Evolutionary conservation across 768 basidiomycete genomes (phyloP).

Genomic region (Pholiota microspora): DNA sequence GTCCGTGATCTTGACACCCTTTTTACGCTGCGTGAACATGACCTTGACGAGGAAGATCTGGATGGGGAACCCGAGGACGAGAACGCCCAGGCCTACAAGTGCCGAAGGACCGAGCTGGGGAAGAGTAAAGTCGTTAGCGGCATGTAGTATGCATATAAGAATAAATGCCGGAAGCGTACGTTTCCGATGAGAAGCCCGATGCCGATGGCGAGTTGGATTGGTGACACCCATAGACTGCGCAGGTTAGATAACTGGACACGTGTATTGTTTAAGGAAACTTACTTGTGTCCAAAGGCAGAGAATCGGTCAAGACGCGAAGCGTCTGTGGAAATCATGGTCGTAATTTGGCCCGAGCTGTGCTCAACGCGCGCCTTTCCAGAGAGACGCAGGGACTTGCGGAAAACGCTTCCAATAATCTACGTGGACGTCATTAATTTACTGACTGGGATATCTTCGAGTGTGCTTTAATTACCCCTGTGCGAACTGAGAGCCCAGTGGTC

Average conservation of each 20-base stretch:
- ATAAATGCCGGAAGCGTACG: constrained; percentile 27
- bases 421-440: neutral
- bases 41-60: constrained; percentile 50
- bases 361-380: constrained; percentile 56
- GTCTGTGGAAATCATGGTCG: constrained; percentile 70
- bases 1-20: constrained; percentile 61
- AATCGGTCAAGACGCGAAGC: constrained; percentile 54
- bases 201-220: constrained; percentile 62
- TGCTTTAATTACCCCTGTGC: constrained; percentile 48
- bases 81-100: constrained; percentile 59
- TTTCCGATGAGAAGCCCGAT: constrained; percentile 61
- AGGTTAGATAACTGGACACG: neutral
- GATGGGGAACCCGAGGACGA: constrained; percentile 58
- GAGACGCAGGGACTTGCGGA: constrained; percentile 66
- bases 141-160: neutral
- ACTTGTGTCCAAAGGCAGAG: constrained; percentile 42
- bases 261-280: constrained; percentile 7
- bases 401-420: constrained; percentile 46
- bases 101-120: constrained; percentile 64
- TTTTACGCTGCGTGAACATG: constrained; percentile 54
- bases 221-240: constrained; percentile 55
- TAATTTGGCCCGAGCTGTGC: constrained; percentile 65
- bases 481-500: constrained; percentile 44
- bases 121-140: neutral
- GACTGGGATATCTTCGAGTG: too few species aligned